Conservation (phyloP, 2,329 filamentous ascomycete species). For the Alternaria gaisen region DNA sequence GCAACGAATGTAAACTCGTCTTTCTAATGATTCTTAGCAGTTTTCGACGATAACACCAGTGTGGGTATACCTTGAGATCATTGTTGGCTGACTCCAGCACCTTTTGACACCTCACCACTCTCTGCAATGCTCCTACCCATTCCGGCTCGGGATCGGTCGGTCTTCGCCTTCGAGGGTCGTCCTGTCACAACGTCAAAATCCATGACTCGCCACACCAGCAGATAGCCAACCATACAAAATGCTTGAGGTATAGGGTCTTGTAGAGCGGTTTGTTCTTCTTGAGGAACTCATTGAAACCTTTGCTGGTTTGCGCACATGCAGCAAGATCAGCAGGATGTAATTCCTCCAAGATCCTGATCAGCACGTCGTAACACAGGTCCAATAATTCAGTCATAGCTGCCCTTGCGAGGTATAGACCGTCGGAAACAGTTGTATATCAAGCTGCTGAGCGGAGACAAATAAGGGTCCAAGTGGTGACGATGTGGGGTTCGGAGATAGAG, state of each 20-base stretch:
- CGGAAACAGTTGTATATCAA: background rate
- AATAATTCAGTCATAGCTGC: conserved; percentile 38
- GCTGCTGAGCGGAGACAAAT: background rate
- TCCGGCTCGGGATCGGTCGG: conserved; percentile 38
- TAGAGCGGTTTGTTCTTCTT: conserved; percentile 67
- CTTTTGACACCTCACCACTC: conserved; percentile 49
- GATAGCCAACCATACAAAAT: conserved; percentile 58
- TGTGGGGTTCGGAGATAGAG: conserved; percentile 16
- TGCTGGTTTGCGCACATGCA: conserved; percentile 40
- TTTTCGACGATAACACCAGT: background rate
- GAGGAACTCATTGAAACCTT: conserved; percentile 62
- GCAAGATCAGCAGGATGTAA: conserved; percentile 44
- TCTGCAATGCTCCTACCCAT: conserved; percentile 45
- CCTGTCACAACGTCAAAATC: conserved; percentile 41
- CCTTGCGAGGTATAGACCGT: background rate
- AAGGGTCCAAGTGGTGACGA: conserved; percentile 7
- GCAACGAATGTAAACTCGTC: conserved; percentile 48
- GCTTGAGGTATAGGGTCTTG: conserved; percentile 68
- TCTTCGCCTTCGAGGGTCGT: conserved; percentile 47
- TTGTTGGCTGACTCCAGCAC: conserved; percentile 55
- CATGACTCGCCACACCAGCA: background rate
- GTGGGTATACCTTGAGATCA: conserved; percentile 50
- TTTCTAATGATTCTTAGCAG: conserved; percentile 26
- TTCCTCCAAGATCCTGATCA: conserved; percentile 47
- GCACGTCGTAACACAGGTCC: conserved; percentile 49